Percentiles rank a stretch among this genome's conserved stretches.
Evolutionary conservation across 495 filamentous ascomycete genomes (phyloP).

Genomic region (Glarea lozoyensis): DNA sequence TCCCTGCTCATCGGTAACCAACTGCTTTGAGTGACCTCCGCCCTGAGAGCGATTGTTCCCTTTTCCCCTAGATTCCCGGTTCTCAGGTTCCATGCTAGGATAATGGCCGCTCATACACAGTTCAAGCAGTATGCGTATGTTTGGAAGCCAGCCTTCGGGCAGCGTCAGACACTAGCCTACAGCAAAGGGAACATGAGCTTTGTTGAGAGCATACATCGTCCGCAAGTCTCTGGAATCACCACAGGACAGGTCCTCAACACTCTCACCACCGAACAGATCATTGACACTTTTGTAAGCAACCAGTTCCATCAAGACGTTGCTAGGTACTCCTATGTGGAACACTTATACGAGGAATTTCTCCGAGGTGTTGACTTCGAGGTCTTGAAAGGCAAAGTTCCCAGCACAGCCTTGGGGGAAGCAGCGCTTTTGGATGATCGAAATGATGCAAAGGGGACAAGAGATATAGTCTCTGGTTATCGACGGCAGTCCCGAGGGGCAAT

Average conservation of each 20-base stretch:
- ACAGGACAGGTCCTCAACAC: not conserved
- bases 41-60: too few relatives aligned
- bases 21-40: too few relatives aligned
- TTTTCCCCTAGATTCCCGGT: too few relatives aligned
- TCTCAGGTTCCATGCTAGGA: too few relatives aligned
- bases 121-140: not conserved
- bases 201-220: not conserved
- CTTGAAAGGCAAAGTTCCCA: not conserved
- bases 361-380: not conserved
- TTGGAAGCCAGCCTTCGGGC: not conserved
- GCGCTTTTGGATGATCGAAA: slow-evolving; percentile 6
- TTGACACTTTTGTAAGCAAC: slow-evolving; percentile 3
- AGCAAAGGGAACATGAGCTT: not conserved
- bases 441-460: not conserved
- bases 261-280: not conserved
- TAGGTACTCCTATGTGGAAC: slow-evolving; percentile 1
- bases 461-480: not conserved
- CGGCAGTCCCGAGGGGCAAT: not conserved
- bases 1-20: too few relatives aligned
- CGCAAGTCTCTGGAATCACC: not conserved
- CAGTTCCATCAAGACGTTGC: not conserved
- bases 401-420: not conserved
- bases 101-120: too few relatives aligned
- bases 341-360: not conserved
- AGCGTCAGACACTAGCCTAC: not conserved